Evolutionary conservation across 805 yeast genomes (phyloP).

Genomic region (Blastobotrys peoriensis): DNA sequence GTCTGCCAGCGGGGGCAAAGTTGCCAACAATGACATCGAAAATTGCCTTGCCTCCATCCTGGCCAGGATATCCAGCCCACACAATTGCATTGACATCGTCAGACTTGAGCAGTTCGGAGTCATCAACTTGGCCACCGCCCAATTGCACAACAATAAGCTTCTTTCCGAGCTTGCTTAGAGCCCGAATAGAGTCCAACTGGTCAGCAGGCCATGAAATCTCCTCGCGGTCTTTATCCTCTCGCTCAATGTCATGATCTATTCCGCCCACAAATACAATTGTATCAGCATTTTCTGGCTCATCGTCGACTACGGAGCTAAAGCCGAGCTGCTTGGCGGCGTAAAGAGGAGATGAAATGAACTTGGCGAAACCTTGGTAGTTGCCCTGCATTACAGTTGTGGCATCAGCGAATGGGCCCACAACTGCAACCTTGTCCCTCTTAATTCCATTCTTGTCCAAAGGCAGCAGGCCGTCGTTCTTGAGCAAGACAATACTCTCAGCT

Average conservation of each 20-base stretch:
- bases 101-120: slow-evolving; percentile 6
- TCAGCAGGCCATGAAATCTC: slow-evolving; percentile 12
- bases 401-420: slow-evolving; percentile 13
- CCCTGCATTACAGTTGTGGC: slow-evolving; percentile 11
- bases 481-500: slow-evolving; percentile 9
- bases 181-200: slow-evolving; percentile 8
- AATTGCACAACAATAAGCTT: slow-evolving; percentile 9
- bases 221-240: slow-evolving; percentile 9
- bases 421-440: slow-evolving; percentile 7
- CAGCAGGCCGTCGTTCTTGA: slow-evolving; percentile 12
- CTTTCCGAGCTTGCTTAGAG: slow-evolving; percentile 7
- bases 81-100: slow-evolving; percentile 7
- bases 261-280: slow-evolving; percentile 11
- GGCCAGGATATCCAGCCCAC: slow-evolving; percentile 17
- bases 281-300: slow-evolving; percentile 8
- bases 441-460: slow-evolving; percentile 2
- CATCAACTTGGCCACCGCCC: slow-evolving; percentile 15
- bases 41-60: slow-evolving; percentile 11
- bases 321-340: slow-evolving; percentile 8
- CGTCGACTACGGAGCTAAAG: slow-evolving; percentile 1
- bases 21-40: slow-evolving; percentile 10
- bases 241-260: slow-evolving; percentile 12
- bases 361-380: slow-evolving; percentile 11
- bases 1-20: slow-evolving; percentile 11
- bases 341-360: slow-evolving; percentile 8